Evolutionary conservation across 176 grass and related monocot genomes (phyloP), one percentile per base, ranked within the genome.

Genomic region (Aegilops longissima): DNA sequence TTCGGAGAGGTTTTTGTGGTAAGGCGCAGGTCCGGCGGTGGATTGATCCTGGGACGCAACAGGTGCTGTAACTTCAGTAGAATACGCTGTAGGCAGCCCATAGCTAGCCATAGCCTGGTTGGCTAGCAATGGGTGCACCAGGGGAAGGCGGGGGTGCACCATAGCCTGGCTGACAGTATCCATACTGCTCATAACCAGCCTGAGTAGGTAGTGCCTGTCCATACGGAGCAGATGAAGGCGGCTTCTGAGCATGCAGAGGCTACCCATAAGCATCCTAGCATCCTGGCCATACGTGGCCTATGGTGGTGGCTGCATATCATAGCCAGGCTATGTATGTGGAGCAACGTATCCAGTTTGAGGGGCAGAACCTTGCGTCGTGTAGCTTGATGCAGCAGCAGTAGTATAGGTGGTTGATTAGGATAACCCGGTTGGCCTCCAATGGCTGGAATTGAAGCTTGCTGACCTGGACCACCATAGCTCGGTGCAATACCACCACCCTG

Each of bases 81-180:
- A 84, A 88, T 92, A 90, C 2, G 61, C n/a, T 3, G 80, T 38
- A 45, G 86, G 83, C 73, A 92, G 92, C 4, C 80, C 89, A 36
- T 94, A 94, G 16, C 30, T 84, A 80, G 5, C 84, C 92, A 89
- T 97, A 97, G 47, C 95, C 85, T 42, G 2, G 9, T 9, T 42
- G 9, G 39, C 39, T 42, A 42, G 39, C 39, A 42, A 9, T 42
- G 39, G 39, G 39, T 42, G 39, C 39, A 40, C 39, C 39, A 40
- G 39, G 39, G 9, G 39, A 40, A 40, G 39, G 39, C 9, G 39
- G 39, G 2, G 8, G 39, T 4, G 85, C 88, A 4, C 88, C 92
- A 80, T 90, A 90, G 31, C 79, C 73, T 63, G 69, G 84, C 61
- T 93, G 90, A n/a, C 78, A 61, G 5, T 94, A 90, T 39, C 84